Percentiles rank a stretch among this genome's conserved stretches.
These are phyloP conservation scores for Vitis amurensis DNA, from an alignment of 164 flowering plant species.

Conservation along the genomic window DNA sequence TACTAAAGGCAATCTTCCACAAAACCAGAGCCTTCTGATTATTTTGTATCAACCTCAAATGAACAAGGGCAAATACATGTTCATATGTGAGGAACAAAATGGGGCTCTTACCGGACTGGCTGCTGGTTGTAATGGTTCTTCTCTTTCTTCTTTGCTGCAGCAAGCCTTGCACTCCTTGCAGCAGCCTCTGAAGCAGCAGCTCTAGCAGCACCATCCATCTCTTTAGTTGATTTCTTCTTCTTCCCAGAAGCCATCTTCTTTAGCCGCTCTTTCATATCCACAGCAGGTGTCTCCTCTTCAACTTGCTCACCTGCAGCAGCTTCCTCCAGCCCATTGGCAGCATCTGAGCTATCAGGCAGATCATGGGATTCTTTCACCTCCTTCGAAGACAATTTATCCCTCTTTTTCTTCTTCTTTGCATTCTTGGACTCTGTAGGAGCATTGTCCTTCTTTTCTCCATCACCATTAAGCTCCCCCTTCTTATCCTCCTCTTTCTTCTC, in stretches of 20 bases:
- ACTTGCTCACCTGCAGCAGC: slow-evolving; percentile 20
- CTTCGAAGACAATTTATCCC: slow-evolving; percentile 62
- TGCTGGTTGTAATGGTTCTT: slow-evolving; percentile 77
- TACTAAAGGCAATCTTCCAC: slow-evolving; percentile 11
- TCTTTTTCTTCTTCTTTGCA: slow-evolving; percentile 94
- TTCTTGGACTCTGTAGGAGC: slow-evolving; percentile 64
- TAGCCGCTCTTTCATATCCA: slow-evolving; percentile 79
- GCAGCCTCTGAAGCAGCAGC: slow-evolving; percentile 87
- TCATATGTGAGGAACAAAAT: neutral
- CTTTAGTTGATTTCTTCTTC: slow-evolving; percentile 88
- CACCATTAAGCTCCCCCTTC: slow-evolving; percentile 37
- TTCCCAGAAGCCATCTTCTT: slow-evolving; percentile 72
- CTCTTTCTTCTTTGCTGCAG: slow-evolving; percentile 97
- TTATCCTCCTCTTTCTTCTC: slow-evolving; percentile 58
- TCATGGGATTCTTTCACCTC: slow-evolving; percentile 40
- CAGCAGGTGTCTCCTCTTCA: slow-evolving; percentile 32
- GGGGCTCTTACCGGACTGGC: slow-evolving; percentile 30
- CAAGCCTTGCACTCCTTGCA: slow-evolving; percentile 79
- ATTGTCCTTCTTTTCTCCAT: slow-evolving; percentile 55
- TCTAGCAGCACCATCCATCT: slow-evolving; percentile 82
- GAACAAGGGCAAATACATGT: slow-evolving; percentile 19
- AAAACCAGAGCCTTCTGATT: slow-evolving; percentile 9
- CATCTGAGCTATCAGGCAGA: slow-evolving; percentile 14
- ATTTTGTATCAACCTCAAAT: slow-evolving; percentile 12
- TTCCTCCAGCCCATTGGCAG: slow-evolving; percentile 11